phyloP scores from a whole-genome alignment of 495 filamentous ascomycete species.

The Xylona heveae region DNA sequence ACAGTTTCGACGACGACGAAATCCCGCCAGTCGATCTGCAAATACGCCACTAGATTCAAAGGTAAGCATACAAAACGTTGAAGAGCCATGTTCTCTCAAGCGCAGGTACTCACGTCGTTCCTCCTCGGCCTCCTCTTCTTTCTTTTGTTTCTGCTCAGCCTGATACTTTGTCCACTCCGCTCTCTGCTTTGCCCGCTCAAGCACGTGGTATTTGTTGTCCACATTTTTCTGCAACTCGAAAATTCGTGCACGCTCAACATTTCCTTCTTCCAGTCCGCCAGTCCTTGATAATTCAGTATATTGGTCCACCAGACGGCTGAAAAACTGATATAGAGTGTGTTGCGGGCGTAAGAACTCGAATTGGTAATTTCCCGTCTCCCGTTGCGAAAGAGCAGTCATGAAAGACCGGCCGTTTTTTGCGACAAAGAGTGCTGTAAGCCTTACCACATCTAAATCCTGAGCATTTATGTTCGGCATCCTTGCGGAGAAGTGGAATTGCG shows the following conservation, averaged over 20 bases:
- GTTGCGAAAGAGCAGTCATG: slow-evolving; percentile 69
- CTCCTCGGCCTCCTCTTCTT: slow-evolving; percentile 72
- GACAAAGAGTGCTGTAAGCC: slow-evolving; percentile 72
- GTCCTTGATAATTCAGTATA: slow-evolving; percentile 65
- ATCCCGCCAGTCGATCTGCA: slow-evolving; percentile 95
- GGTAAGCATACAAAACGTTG: slow-evolving; percentile 1
- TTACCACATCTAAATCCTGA: slow-evolving; percentile 83
- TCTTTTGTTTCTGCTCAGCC: slow-evolving; percentile 67
- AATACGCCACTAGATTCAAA: slow-evolving; percentile 39
- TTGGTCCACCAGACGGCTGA: slow-evolving; percentile 77
- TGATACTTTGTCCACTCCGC: slow-evolving; percentile 75
- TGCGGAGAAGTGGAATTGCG: slow-evolving; percentile 82
- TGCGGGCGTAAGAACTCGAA: slow-evolving; percentile 94
- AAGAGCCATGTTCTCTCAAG: neutral
- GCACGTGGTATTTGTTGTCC: slow-evolving; percentile 54
- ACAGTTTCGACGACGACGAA: slow-evolving; percentile 93
- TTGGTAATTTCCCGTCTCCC: slow-evolving; percentile 79
- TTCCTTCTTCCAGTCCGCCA: slow-evolving; percentile 44
- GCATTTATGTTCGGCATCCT: slow-evolving; percentile 95
- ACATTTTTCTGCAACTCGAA: slow-evolving; percentile 58
- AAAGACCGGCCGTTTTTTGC: slow-evolving; percentile 80
- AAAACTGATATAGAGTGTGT: slow-evolving; percentile 89
- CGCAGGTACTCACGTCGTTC: slow-evolving; percentile 28
- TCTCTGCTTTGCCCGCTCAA: slow-evolving; percentile 60
- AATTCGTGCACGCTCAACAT: slow-evolving; percentile 44